A percentile compares a stretch with the other conserved stretches of the same genome.
Conservation (phyloP, 768 basidiomycete genomes). For the Mycena belliarum region DNA sequence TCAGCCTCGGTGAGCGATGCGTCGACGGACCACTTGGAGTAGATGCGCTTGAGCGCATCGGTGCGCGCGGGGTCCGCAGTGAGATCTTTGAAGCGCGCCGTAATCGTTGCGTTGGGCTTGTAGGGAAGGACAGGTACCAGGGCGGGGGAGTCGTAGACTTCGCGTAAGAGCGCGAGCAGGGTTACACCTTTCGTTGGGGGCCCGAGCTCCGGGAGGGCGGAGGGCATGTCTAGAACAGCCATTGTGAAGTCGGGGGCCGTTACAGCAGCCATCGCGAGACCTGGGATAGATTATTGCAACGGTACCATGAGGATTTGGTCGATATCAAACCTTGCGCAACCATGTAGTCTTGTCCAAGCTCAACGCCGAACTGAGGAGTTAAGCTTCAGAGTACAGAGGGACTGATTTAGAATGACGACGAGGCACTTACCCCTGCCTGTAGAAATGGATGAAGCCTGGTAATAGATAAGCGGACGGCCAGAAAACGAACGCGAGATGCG, state of each 20-base stretch:
- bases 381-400: background rate
- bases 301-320: too few relatives aligned
- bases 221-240: constrained; percentile 1
- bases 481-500: background rate
- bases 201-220: constrained; percentile 3
- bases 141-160: constrained; percentile 49
- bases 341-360: constrained; percentile 17
- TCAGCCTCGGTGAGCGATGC: constrained; percentile 12
- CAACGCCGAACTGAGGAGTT: constrained; percentile 11
- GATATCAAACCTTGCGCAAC: constrained; percentile 7
- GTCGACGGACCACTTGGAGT: constrained; percentile 35
- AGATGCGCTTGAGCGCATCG: constrained; percentile 36
- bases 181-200: constrained; percentile 31
- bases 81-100: constrained; percentile 28
- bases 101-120: constrained; percentile 37
- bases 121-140: constrained; percentile 53
- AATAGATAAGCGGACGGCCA: too few relatives aligned
- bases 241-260: background rate
- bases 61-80: constrained; percentile 30
- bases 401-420: too few relatives aligned
- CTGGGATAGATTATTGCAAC: background rate
- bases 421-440: constrained; percentile 10
- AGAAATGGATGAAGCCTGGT: constrained; percentile 17
- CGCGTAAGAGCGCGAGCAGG: constrained; percentile 50
- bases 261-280: constrained; percentile 14